Evolutionary conservation across 108 stramenopile species (phyloP).

Genomic region (Epithemia pelagica): DNA sequence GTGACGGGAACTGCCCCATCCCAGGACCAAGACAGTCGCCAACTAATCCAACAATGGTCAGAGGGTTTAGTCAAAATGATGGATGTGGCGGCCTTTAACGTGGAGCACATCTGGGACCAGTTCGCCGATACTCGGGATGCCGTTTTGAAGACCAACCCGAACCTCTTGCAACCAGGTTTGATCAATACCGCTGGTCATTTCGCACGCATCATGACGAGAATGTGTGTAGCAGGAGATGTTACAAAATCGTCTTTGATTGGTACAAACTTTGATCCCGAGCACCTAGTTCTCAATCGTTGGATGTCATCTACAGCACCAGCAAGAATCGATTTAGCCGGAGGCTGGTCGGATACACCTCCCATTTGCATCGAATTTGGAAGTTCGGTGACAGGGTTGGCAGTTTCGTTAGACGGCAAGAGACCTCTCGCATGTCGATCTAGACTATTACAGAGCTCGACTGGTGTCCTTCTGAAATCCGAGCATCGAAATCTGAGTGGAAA

Average conservation of each 20-base stretch:
- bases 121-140: too few species aligned
- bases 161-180: too few species aligned
- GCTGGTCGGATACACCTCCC: constrained; percentile 88
- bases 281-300: constrained; percentile 18
- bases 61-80: too few species aligned
- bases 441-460: constrained; percentile 22
- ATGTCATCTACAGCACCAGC: constrained; percentile 61
- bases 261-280: too few species aligned
- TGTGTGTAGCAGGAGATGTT: background rate
- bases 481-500: constrained; percentile 21
- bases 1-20: too few species aligned
- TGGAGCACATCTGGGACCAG: too few species aligned
- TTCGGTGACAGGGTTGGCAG: constrained; percentile 63
- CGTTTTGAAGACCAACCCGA: too few species aligned
- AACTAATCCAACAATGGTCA: too few species aligned
- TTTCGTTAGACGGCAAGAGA: constrained; percentile 40
- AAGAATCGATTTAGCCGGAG: constrained; percentile 78
- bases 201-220: background rate
- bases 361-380: constrained; percentile 73
- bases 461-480: constrained; percentile 51
- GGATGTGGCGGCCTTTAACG: too few species aligned
- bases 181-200: too few species aligned
- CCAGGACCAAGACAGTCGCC: too few species aligned
- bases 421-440: constrained; percentile 66
- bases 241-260: background rate